Percentiles rank a stretch among this genome's conserved stretches.
Evolutionary conservation across 2,329 filamentous ascomycete genomes (phyloP).

Genomic region (Tolypocladium inflatum): DNA sequence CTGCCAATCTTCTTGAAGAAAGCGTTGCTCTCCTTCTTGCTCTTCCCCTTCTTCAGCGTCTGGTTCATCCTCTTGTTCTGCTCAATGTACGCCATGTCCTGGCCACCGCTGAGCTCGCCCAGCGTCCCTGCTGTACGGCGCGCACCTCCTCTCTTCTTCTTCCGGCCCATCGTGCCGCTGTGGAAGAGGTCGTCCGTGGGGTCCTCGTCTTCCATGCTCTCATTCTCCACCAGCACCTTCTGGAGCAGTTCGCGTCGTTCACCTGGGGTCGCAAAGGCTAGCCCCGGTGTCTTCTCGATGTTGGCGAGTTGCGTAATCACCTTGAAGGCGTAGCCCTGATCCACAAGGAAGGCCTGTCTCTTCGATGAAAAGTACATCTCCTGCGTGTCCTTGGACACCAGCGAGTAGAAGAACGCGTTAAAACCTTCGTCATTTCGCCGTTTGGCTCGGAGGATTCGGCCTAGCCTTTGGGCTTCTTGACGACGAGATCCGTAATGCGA

Average conservation of each 20-base stretch:
- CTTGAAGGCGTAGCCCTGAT: constrained; percentile 98
- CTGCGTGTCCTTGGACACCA: constrained; percentile 93
- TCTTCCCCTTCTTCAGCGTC: constrained; percentile 24
- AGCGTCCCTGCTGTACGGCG: constrained; percentile 77
- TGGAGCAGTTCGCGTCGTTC: constrained; percentile 81
- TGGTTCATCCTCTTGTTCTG: constrained; percentile 63
- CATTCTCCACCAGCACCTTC: constrained; percentile 82
- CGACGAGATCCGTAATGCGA: constrained; percentile 95
- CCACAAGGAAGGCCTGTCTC: constrained; percentile 90
- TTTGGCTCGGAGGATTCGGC: constrained; percentile 89
- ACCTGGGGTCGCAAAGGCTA: constrained; percentile 69
- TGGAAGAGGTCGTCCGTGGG: constrained; percentile 37
- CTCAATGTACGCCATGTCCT: constrained; percentile 95
- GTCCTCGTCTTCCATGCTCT: constrained; percentile 63
- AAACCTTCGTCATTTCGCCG: constrained; percentile 95
- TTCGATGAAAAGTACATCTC: constrained; percentile 99
- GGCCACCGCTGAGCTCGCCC: constrained; percentile 78
- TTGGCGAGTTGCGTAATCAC: constrained; percentile 94
- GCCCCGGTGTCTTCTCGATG: constrained; percentile 71
- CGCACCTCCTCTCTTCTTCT: constrained; percentile 47
- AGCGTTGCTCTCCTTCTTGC: constrained; percentile 27
- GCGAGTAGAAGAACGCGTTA: constrained; percentile 97
- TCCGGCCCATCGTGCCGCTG: constrained; percentile 34
- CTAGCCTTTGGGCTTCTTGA: constrained; percentile 90
- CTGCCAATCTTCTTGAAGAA: constrained; percentile 34